phyloP scores from a whole-genome alignment of 139 green algal genomes.

The Chlorella sp. region DNA sequence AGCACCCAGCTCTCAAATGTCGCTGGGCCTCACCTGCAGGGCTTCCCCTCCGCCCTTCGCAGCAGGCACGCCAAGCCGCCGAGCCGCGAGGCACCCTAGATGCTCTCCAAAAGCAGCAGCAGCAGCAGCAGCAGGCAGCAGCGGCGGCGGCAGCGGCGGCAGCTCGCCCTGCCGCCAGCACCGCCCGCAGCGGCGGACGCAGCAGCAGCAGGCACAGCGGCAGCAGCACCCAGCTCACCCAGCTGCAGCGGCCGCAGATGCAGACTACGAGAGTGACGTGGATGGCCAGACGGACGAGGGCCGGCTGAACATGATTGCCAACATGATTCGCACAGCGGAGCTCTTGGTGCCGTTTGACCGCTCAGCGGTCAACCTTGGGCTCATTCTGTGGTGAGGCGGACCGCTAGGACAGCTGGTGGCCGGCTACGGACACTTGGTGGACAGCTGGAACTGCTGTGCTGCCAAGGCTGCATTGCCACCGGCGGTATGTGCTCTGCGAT shows the following conservation, averaged over 20 bases:
- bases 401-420: not conserved
- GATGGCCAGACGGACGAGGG: slow-evolving; percentile 26
- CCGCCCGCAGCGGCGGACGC: not conserved
- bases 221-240: not conserved
- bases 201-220: not conserved
- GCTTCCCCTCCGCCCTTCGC: not conserved
- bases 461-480: no score
- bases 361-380: slow-evolving; percentile 30
- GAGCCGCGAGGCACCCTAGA: not conserved
- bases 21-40: not conserved
- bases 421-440: no score
- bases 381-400: slow-evolving; percentile 43
- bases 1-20: not conserved
- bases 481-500: no score
- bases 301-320: slow-evolving; percentile 12
- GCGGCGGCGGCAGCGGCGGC: not conserved
- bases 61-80: not conserved
- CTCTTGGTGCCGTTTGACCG: slow-evolving; percentile 42
- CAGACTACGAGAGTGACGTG: slow-evolving; percentile 16
- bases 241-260: not conserved
- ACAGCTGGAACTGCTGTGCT: no score
- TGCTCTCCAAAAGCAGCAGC: not conserved
- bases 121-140: not conserved
- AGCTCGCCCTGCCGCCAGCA: not conserved
- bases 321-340: slow-evolving; percentile 20